phyloP scores from a whole-genome alignment of 441 rosid species.

The Gossypium aridum region DNA sequence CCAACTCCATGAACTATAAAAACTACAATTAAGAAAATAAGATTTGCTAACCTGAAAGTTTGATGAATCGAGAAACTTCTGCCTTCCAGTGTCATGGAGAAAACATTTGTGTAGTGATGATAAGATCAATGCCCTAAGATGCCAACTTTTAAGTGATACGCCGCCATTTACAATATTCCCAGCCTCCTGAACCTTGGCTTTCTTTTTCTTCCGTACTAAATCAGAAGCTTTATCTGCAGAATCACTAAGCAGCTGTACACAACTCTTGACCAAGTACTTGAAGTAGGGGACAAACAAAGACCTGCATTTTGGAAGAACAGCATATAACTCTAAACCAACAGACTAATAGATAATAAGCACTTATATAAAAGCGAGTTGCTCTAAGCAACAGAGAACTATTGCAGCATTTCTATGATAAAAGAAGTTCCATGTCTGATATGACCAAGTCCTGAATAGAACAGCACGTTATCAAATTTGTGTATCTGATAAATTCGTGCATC shows the following conservation, averaged over 20 bases:
- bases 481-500: not conserved
- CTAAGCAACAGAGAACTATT: not conserved
- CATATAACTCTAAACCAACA: conserved; percentile 3
- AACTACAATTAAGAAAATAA: not conserved
- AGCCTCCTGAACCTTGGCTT: conserved; percentile 57
- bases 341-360: not conserved
- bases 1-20: not conserved
- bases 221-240: conserved; percentile 29
- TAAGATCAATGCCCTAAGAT: conserved; percentile 65
- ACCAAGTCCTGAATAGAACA: not conserved
- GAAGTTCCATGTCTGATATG: not conserved
- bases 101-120: conserved; percentile 86
- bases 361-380: not conserved
- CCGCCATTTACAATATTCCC: conserved; percentile 20
- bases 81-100: conserved; percentile 66
- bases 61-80: conserved; percentile 76
- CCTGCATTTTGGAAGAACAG: conserved; percentile 40
- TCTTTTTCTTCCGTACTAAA: conserved; percentile 66
- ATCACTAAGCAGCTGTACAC: conserved; percentile 55
- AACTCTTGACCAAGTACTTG: conserved; percentile 68
- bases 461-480: not conserved
- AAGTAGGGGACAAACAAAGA: conserved; percentile 91
- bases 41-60: conserved; percentile 63
- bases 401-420: not conserved
- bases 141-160: conserved; percentile 58